phyloP scores from a whole-genome alignment of 352 stramenopile species.

The Elongisporangium prolatum region DNA sequence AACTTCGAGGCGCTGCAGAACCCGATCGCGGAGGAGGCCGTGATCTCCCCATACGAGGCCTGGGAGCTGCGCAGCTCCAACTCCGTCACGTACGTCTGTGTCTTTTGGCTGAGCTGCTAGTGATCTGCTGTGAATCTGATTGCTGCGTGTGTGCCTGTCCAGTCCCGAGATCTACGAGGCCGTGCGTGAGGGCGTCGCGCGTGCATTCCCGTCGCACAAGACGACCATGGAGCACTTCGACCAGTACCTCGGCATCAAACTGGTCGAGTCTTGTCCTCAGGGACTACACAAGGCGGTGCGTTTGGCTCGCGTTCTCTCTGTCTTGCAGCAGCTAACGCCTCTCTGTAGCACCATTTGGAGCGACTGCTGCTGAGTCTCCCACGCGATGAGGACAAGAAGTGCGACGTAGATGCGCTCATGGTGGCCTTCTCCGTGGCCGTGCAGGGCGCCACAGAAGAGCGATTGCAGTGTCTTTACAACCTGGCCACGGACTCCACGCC shows the following conservation, averaged over 20 bases:
- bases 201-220: slow-evolving; percentile 61
- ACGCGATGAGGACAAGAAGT: slow-evolving; percentile 48
- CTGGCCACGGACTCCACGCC: slow-evolving; percentile 34
- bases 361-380: slow-evolving; percentile 66
- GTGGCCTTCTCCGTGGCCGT: slow-evolving; percentile 83
- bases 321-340: too few species aligned
- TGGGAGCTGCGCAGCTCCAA: slow-evolving; percentile 82
- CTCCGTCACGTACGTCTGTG: slow-evolving; percentile 55
- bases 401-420: slow-evolving; percentile 63
- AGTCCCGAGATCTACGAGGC: slow-evolving; percentile 50
- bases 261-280: slow-evolving; percentile 45
- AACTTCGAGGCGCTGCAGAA: slow-evolving; percentile 74
- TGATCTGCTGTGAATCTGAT: background rate
- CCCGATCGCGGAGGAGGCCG: slow-evolving; percentile 62
- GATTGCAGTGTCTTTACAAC: slow-evolving; percentile 68
- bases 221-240: slow-evolving; percentile 74
- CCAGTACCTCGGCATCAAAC: slow-evolving; percentile 70
- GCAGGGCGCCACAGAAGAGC: slow-evolving; percentile 66
- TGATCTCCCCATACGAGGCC: slow-evolving; percentile 83
- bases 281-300: slow-evolving; percentile 56
- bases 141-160: background rate
- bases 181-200: slow-evolving; percentile 37
- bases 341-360: slow-evolving; percentile 63
- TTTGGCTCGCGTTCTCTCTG: background rate
- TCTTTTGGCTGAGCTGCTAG: background rate